Percentiles rank a stretch among this genome's conserved stretches.
phyloP scores from a whole-genome alignment of 2,329 filamentous ascomycete species.

The Ophiostoma himal-ulmi region DNA sequence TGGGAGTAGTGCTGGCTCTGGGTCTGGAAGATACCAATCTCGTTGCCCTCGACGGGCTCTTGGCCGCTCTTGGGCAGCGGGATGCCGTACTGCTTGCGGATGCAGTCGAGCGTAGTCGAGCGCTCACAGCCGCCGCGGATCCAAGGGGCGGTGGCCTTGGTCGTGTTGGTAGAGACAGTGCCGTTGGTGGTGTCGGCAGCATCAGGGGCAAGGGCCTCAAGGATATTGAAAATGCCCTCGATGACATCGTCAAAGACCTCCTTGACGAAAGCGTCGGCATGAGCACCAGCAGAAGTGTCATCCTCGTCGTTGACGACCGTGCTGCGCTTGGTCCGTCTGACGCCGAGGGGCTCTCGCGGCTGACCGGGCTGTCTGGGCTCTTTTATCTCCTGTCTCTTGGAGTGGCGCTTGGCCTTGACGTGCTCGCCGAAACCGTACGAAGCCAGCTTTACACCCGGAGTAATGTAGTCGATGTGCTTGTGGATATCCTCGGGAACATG shows the following conservation, averaged over 20 bases:
- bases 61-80: constrained; percentile 25
- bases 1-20: constrained; percentile 30
- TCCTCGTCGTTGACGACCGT: constrained; percentile 33
- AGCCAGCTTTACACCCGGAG: constrained; percentile 40
- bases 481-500: constrained; percentile 44
- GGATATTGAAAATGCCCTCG: constrained; percentile 45
- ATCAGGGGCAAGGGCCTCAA: constrained; percentile 39
- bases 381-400: background rate
- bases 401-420: background rate
- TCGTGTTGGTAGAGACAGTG: constrained; percentile 9
- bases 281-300: background rate
- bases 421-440: constrained; percentile 15
- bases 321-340: background rate
- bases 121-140: constrained; percentile 13
- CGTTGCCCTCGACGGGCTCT: constrained; percentile 23
- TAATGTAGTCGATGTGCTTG: constrained; percentile 51
- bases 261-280: constrained; percentile 29
- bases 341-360: background rate
- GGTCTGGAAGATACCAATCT: constrained; percentile 30
- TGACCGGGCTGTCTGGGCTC: background rate
- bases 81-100: constrained; percentile 27
- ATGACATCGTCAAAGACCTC: constrained; percentile 47
- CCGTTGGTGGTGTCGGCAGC: constrained; percentile 16
- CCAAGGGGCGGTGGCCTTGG: constrained; percentile 6
- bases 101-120: constrained; percentile 25